Base-by-base conservation (phyloP, 148 eudicot genomes). In the Vaccinium macrocarpon region DNA sequence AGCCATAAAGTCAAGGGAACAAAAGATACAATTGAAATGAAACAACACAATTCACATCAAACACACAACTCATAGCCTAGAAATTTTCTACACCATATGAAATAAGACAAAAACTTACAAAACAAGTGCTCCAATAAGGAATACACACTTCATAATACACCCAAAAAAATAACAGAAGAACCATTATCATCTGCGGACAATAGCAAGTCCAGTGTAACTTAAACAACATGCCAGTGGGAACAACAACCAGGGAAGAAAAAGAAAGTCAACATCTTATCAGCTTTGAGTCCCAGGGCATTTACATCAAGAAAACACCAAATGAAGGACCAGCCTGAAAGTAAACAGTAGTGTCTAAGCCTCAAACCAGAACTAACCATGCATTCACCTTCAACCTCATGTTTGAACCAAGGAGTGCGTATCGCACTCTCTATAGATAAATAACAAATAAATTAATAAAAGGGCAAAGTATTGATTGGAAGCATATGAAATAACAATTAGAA, bases 1-100 rank as follows among this genome's bases (percentile, higher is more conserved):
- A 61, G 23, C 25, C 25, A 27, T 23, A 49, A 16, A 82, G 92
- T 92, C 85, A 92, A 92, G 92, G 95, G 84, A 78, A 74, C 46
- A 74, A 21, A 50, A 3, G 18, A 19, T 61, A 51, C 49, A 50
- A 23, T 12, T n/a, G 70, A 42, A 66, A 16, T 1, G 19, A 13
- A 78, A 32, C 13, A 68, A 68, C 10, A 46, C 82, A n/a, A 55
- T 27, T 29, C 5, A 42, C 62, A 59, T 35, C 19, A 29, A 42
- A 16, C 70, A 76, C 38, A 73, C 42, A 9, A 49, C 8, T 61
- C n/a, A 46, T 12, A 11, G 55, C 38, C 51, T 76, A 49, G 56
- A 49, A 70, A 49, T 48, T 7, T 51, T 50, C 2, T 9, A 50
- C 12, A 76, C 9, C 51, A 48, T 25, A 49, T 8, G 2, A 21